Conservation (phyloP, 345 rosid species). For the Mangifera indica region DNA sequence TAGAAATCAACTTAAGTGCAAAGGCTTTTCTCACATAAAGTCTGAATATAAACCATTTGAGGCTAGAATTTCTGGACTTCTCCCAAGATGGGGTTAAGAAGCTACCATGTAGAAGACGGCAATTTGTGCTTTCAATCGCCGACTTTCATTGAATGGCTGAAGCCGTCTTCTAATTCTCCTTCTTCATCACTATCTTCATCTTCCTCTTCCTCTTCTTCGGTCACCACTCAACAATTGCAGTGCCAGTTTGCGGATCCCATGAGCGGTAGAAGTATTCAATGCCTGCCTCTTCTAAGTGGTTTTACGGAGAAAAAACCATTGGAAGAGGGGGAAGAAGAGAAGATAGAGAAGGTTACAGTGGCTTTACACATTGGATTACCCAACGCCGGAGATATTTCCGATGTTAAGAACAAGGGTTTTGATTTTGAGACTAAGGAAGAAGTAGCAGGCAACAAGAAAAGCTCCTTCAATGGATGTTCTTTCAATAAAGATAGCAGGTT, state of each 20-base stretch:
- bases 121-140: constrained; percentile 38
- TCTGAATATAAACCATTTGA: constrained; percentile 35
- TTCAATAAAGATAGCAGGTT: constrained; percentile 53
- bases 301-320: constrained; percentile 35
- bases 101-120: constrained; percentile 37
- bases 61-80: constrained; percentile 17
- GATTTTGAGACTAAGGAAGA: constrained; percentile 17
- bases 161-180: constrained; percentile 42
- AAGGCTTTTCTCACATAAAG: constrained; percentile 42
- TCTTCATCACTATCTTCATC: constrained; percentile 18
- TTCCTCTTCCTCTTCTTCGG: constrained; percentile 30
- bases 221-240: constrained; percentile 34
- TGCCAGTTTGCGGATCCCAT: constrained; percentile 25
- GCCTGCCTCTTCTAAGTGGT: constrained; percentile 61
- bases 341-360: constrained; percentile 42
- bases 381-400: constrained; percentile 18
- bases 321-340: constrained; percentile 41
- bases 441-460: constrained; percentile 31
- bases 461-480: constrained; percentile 26
- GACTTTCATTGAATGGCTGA: constrained; percentile 83
- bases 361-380: constrained; percentile 75
- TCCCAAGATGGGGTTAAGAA: constrained; percentile 51
- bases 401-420: constrained; percentile 16
- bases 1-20: constrained; percentile 39
- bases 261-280: constrained; percentile 34